Evolutionary conservation across 2,329 filamentous ascomycete genomes (phyloP), one percentile per base, ranked within the genome.

Genomic region (Coleophoma cylindrospora): DNA sequence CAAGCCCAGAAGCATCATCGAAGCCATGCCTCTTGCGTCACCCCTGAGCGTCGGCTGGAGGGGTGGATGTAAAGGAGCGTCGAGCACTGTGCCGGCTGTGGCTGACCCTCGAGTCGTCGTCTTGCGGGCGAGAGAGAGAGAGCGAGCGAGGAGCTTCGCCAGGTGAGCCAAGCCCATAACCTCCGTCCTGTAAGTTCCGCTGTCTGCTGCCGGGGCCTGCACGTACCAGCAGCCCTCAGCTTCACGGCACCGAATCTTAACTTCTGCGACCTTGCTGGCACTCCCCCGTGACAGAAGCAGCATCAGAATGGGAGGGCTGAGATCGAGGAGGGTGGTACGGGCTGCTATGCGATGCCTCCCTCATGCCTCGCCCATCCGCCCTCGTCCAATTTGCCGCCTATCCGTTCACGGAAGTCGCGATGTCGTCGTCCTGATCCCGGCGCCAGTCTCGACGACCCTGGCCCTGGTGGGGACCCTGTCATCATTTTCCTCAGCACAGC

Each of bases 401-500:
- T 44, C 41, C 41, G 41, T 44, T 44, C 41, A 22, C 41, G 41
- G 41, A 32, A 21, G 15, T 27, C 15, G 36, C 11, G 13, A 17
- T 14, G 15, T 12, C 7, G 36, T 9, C 6, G 36, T 17, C 36
- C 36, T 38, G 36, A 27, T 44, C 41, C 27, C 27, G 27, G 27
- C 27, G 3, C 27, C 27, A 10, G 9, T 5, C 9, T 27, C 27
- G 27, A 27, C 19, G 40, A 22, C 17, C 19, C 40, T 41, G 17
- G 41, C 32, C 41, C 41, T 9, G 13, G 41, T 44, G 41, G 41
- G 14, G 41, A 44, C 21, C 41, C 41, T 44, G 41, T 44, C 41
- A 44, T 44, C 41, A 44, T 43, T 43, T 41, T 44, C 41, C 32
- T 44, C 41, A 44, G 41, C 41, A 44, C 41, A 44, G 41, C 41